Evolutionary conservation across 2,329 filamentous ascomycete genomes (phyloP).

Genomic region (Trichoderma arundinaceum): DNA sequence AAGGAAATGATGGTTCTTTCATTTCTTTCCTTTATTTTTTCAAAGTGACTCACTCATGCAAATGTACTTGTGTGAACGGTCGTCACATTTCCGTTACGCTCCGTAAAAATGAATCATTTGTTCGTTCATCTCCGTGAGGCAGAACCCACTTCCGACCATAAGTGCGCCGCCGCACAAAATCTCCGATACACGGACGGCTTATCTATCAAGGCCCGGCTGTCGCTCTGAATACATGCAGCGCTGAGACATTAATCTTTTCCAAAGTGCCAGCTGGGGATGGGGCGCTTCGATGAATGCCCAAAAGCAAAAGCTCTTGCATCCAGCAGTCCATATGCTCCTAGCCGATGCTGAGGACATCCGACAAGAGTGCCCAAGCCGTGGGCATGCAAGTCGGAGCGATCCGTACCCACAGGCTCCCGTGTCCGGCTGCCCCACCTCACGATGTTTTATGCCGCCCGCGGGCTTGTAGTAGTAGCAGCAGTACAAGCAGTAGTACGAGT

Average conservation of each 20-base stretch:
- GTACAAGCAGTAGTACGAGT: neutral
- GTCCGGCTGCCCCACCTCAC: slow-evolving; percentile 31
- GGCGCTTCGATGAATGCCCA: slow-evolving; percentile 16
- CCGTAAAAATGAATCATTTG: slow-evolving; percentile 10
- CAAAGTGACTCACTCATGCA: slow-evolving; percentile 13
- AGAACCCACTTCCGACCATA: slow-evolving; percentile 19
- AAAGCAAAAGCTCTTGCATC: slow-evolving; percentile 2
- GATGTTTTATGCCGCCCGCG: slow-evolving; percentile 19
- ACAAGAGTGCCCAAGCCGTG: slow-evolving; percentile 20
- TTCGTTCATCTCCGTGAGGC: slow-evolving; percentile 17
- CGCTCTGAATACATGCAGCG: slow-evolving; percentile 15
- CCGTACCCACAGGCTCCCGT: slow-evolving; percentile 31
- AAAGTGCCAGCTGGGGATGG: neutral
- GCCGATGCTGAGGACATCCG: slow-evolving; percentile 27
- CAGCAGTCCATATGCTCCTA: slow-evolving; percentile 5
- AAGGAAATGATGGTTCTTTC: neutral
- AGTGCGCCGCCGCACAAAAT: slow-evolving; percentile 22
- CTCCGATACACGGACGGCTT: slow-evolving; percentile 27
- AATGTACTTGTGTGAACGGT: neutral
- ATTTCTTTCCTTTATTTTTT: neutral
- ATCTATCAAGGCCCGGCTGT: slow-evolving; percentile 22
- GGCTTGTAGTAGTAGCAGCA: neutral
- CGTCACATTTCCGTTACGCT: neutral
- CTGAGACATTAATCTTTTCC: slow-evolving; percentile 4
- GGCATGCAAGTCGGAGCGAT: slow-evolving; percentile 32